Evolutionary conservation across 106 monocot species (phyloP).

Genomic region (Dendrobium catenatum): DNA sequence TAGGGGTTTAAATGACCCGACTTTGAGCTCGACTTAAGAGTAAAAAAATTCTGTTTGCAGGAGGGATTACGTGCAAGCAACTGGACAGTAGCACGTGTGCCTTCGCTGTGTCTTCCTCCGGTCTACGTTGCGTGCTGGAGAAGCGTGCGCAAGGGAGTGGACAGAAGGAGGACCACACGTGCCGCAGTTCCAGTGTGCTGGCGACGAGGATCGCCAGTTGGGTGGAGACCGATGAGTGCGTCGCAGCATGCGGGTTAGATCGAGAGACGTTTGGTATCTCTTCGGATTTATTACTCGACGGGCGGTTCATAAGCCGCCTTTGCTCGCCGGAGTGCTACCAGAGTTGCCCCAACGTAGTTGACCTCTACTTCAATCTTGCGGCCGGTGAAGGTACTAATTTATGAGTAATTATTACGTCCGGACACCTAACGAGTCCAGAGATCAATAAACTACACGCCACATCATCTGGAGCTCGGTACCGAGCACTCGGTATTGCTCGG

Average conservation of each 20-base stretch:
- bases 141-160: not conserved
- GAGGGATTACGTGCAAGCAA: conserved; percentile 20
- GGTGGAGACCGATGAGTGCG: conserved; percentile 30
- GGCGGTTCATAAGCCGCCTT: conserved; percentile 12
- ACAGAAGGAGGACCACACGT: not conserved
- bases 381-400: conserved; percentile 14
- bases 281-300: conserved; percentile 15
- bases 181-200: conserved; percentile 15
- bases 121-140: conserved; percentile 37
- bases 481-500: no score
- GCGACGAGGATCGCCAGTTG: not conserved
- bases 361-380: conserved; percentile 28
- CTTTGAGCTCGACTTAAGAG: no score
- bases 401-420: no score
- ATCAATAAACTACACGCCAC: no score
- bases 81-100: conserved; percentile 24
- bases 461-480: no score
- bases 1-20: no score
- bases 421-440: no score
- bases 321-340: conserved; percentile 23
- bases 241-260: conserved; percentile 23
- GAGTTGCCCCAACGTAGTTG: conserved; percentile 22
- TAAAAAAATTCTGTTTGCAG: not conserved
- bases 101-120: conserved; percentile 33
- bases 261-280: conserved; percentile 20